Percentiles rank a stretch among this genome's conserved stretches.
Conservation (phyloP, 1,284 basidiomycete genomes). For the Rhodotorula sp. region DNA sequence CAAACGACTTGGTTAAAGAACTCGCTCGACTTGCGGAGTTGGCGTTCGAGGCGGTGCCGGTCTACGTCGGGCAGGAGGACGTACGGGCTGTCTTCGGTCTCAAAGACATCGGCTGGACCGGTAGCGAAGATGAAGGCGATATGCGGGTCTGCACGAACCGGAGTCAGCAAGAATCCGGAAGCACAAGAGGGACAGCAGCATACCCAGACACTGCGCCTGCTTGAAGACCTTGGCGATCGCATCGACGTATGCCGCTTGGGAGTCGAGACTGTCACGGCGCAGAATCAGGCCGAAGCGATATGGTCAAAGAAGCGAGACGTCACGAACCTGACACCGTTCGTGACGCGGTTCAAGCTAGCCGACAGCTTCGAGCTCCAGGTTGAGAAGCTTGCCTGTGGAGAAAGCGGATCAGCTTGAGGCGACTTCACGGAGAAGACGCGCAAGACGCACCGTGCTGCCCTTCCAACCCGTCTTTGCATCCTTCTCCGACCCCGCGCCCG, state of each 20-base stretch:
- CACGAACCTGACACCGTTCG: slow-evolving; percentile 83
- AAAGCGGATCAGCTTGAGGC: neutral
- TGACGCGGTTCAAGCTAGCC: slow-evolving; percentile 82
- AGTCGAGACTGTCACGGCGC: slow-evolving; percentile 67
- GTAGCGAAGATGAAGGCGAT: slow-evolving; percentile 67
- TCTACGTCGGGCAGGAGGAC: slow-evolving; percentile 62
- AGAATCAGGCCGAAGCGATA: slow-evolving; percentile 29
- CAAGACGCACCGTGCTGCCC: slow-evolving; percentile 54
- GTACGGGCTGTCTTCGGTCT: slow-evolving; percentile 50
- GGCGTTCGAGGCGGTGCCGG: slow-evolving; percentile 65
- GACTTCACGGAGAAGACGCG: neutral
- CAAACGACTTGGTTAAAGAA: slow-evolving; percentile 88
- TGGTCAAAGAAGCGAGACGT: neutral
- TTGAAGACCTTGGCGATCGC: slow-evolving; percentile 71
- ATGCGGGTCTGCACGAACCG: slow-evolving; percentile 64
- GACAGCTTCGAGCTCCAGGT: slow-evolving; percentile 77
- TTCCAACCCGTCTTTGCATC: slow-evolving; percentile 63
- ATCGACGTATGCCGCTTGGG: slow-evolving; percentile 78
- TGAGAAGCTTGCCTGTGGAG: slow-evolving; percentile 44
- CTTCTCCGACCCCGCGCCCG: neutral
- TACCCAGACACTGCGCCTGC: slow-evolving; percentile 67
- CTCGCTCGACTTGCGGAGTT: slow-evolving; percentile 75
- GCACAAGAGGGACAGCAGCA: slow-evolving; percentile 35
- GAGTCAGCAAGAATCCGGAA: neutral
- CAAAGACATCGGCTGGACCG: slow-evolving; percentile 53